These are phyloP conservation scores for Fomitopsis pinicola DNA, from an alignment of 1,284 basidiomycete genomes.

Conservation along the genomic window DNA sequence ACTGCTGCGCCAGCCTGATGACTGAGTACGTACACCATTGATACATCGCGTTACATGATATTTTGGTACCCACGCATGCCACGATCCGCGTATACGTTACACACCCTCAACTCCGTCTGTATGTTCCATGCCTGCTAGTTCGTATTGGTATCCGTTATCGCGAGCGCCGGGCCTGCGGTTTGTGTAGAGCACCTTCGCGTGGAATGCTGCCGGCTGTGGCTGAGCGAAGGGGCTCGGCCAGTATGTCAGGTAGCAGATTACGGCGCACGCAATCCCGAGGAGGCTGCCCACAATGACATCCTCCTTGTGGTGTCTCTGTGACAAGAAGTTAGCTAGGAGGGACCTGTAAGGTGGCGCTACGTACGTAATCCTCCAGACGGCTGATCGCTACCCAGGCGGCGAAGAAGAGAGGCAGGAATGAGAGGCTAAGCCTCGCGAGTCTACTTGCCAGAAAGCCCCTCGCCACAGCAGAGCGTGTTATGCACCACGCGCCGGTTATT, in stretches of 20 bases:
- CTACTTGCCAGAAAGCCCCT: slow-evolving; percentile 42
- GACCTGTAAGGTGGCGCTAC: slow-evolving; percentile 21
- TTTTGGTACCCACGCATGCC: slow-evolving; percentile 5
- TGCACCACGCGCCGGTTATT: slow-evolving; percentile 57
- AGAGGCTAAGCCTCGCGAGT: slow-evolving; percentile 43
- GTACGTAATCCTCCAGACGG: slow-evolving; percentile 60
- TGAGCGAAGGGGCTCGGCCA: slow-evolving; percentile 57
- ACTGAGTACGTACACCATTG: neutral
- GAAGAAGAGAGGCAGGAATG: slow-evolving; percentile 49
- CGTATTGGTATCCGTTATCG: slow-evolving; percentile 37
- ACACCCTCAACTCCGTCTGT: slow-evolving; percentile 40
- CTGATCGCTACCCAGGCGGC: slow-evolving; percentile 60
- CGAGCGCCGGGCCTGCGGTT: slow-evolving; percentile 18
- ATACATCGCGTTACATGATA: slow-evolving; percentile 8
- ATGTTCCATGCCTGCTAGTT: slow-evolving; percentile 44
- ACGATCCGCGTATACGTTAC: slow-evolving; percentile 29
- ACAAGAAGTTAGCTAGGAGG: neutral
- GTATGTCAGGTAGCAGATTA: slow-evolving; percentile 51
- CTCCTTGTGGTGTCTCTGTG: slow-evolving; percentile 63
- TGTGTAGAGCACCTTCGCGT: slow-evolving; percentile 26
- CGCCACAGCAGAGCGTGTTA: slow-evolving; percentile 34
- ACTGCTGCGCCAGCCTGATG: slow-evolving; percentile 11
- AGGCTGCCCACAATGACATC: slow-evolving; percentile 60
- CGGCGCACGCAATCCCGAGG: slow-evolving; percentile 50
- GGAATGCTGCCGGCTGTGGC: neutral